These are phyloP conservation scores for Paecilomyces sp. DNA, from an alignment of 2,329 filamentous ascomycete genomes.

Conservation along the genomic window DNA sequence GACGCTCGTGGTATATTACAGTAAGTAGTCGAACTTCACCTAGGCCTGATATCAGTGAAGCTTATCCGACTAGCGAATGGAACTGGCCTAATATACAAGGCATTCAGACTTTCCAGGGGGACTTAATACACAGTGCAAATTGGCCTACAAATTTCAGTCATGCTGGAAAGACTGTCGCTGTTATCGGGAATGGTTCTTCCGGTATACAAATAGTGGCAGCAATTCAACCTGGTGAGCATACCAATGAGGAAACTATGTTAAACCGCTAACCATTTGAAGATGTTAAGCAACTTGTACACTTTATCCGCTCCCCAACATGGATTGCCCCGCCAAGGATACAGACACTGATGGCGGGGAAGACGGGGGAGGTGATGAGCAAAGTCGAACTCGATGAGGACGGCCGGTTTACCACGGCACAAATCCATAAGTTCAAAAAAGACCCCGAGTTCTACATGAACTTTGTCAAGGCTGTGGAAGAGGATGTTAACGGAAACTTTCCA, in stretches of 20 bases:
- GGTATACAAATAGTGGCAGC: slow-evolving; percentile 11
- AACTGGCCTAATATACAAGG: slow-evolving; percentile 31
- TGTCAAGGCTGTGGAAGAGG: slow-evolving; percentile 7
- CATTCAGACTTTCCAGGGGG: slow-evolving; percentile 26
- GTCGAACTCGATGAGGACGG: neutral
- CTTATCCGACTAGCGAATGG: slow-evolving; percentile 11
- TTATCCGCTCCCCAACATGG: slow-evolving; percentile 10
- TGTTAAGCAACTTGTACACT: slow-evolving; percentile 5
- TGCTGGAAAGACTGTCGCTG: slow-evolving; percentile 8
- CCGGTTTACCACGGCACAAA: neutral
- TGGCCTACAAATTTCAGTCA: slow-evolving; percentile 17
- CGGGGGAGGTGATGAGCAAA: neutral
- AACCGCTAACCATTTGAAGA: neutral
- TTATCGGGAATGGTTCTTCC: slow-evolving; percentile 10
- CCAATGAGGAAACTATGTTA: too few species aligned
- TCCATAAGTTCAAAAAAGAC: slow-evolving; percentile 1
- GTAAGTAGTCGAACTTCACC: too few species aligned
- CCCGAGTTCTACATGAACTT: slow-evolving; percentile 5
- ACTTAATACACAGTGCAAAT: slow-evolving; percentile 23
- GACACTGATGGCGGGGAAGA: neutral
- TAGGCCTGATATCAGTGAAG: too few species aligned
- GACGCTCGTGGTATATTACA: slow-evolving; percentile 17
- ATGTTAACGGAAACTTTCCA: slow-evolving; percentile 5
- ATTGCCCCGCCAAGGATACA: slow-evolving; percentile 6
- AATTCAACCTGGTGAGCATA: slow-evolving; percentile 5